A percentile compares a stretch with the other conserved stretches of the same genome.
phyloP scores from a whole-genome alignment of 192 early-diverging fungal species.

The Entomortierella chlamydospora region DNA sequence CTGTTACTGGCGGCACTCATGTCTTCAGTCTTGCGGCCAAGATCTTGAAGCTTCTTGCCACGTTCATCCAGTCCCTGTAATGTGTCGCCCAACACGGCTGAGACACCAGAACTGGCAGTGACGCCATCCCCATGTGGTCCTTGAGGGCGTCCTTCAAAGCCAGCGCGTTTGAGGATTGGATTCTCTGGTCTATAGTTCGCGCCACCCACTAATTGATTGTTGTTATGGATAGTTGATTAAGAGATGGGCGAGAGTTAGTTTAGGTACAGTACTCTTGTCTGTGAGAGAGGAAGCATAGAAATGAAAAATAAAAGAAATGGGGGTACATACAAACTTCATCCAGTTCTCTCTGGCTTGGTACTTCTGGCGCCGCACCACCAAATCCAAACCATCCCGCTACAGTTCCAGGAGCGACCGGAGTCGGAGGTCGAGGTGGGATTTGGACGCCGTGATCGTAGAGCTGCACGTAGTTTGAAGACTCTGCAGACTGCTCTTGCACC shows the following conservation, averaged over 20 bases:
- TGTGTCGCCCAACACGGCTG: conserved; percentile 32
- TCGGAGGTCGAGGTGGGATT: conserved; percentile 33
- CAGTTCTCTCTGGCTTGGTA: conserved; percentile 32
- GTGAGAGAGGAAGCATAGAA: too few species aligned
- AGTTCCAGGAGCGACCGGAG: background rate
- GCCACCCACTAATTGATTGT: conserved; percentile 26
- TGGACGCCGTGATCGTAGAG: conserved; percentile 35
- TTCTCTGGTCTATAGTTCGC: conserved; percentile 31
- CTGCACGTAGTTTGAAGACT: conserved; percentile 10
- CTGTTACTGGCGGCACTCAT: conserved; percentile 61
- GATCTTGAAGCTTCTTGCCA: conserved; percentile 66
- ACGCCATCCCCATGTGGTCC: conserved; percentile 2
- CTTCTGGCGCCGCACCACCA: conserved; percentile 10
- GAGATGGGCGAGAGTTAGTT: background rate
- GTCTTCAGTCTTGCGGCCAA: conserved; percentile 70
- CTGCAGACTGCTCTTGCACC: conserved; percentile 13
- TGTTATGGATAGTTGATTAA: background rate
- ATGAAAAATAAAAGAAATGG: background rate
- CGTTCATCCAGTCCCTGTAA: conserved; percentile 69
- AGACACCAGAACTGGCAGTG: background rate
- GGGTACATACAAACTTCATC: conserved; percentile 39
- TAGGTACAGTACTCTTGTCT: background rate
- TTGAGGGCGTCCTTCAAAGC: conserved; percentile 25
- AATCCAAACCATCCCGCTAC: conserved; percentile 25
- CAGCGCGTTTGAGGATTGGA: conserved; percentile 42